Conservation (phyloP, 2,329 filamentous ascomycete genomes). For the Fusarium miscanthi region DNA sequence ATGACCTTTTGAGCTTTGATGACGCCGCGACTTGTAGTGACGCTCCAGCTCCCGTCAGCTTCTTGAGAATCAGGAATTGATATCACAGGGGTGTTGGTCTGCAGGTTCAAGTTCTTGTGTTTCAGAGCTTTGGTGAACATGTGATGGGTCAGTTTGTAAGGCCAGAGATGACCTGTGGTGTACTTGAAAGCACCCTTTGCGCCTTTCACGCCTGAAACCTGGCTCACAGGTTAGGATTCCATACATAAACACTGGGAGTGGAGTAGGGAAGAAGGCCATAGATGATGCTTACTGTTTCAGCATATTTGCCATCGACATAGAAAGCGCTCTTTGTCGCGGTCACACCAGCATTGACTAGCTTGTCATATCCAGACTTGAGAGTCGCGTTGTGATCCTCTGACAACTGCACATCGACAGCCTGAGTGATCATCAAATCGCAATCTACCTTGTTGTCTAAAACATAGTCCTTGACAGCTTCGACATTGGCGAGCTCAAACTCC, state of each 20-base stretch:
- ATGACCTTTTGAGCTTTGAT: constrained; percentile 48
- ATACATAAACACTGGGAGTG: accelerated
- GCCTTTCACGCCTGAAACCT: constrained; percentile 46
- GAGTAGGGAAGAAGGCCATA: too few relatives aligned
- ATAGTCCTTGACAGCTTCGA: constrained; percentile 47
- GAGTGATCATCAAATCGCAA: constrained; percentile 57
- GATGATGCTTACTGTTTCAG: constrained; percentile 30
- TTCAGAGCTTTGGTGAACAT: constrained; percentile 39
- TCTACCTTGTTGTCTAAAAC: constrained; percentile 54
- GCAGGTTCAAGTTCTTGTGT: constrained; percentile 43
- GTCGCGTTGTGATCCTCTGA: constrained; percentile 31
- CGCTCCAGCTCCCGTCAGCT: constrained; percentile 19
- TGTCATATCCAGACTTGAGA: constrained; percentile 46
- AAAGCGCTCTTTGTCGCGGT: not conserved
- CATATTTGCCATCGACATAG: constrained; percentile 30
- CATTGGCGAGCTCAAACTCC: constrained; percentile 24
- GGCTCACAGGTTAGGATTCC: constrained; percentile 30
- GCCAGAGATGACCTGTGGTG: constrained; percentile 46
- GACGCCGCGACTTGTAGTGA: constrained; percentile 51
- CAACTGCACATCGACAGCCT: constrained; percentile 54
- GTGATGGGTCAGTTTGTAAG: constrained; percentile 48
- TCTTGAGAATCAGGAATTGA: constrained; percentile 21
- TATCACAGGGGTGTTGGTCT: constrained; percentile 43
- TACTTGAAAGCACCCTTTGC: constrained; percentile 50
- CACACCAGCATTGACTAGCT: constrained; percentile 42